Evolutionary conservation across 2,329 filamentous ascomycete genomes (phyloP).

Genomic region (Aspergillus fischeri): DNA sequence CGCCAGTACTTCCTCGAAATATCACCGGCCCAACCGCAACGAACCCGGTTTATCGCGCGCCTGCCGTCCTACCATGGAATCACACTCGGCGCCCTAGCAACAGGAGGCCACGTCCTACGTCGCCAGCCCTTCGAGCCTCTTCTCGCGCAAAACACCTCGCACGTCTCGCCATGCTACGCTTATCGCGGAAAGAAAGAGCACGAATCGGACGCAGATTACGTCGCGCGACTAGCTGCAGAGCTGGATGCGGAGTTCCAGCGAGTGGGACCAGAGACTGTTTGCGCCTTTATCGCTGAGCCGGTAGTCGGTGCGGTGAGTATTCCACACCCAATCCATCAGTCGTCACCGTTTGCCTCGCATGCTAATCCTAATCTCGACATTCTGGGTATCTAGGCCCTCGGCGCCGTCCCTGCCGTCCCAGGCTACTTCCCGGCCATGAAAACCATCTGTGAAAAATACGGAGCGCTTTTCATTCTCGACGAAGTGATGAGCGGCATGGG

Average conservation of each 20-base stretch:
- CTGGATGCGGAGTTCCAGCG: conserved; percentile 63
- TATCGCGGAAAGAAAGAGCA: conserved; percentile 54
- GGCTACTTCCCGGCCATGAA: conserved; percentile 69
- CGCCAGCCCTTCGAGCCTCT: conserved; percentile 60
- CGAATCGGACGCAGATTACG: conserved; percentile 58
- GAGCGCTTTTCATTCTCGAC: conserved; percentile 71
- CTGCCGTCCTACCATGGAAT: conserved; percentile 66
- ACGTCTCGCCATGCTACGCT: conserved; percentile 63
- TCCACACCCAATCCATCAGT: background rate
- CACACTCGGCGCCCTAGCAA: conserved; percentile 62
- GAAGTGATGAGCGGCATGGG: conserved; percentile 69
- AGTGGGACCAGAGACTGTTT: conserved; percentile 62
- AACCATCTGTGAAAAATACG: conserved; percentile 65
- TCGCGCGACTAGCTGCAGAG: conserved; percentile 57
- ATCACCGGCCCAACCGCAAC: conserved; percentile 46
- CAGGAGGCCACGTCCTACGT: conserved; percentile 60
- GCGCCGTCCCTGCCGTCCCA: conserved; percentile 61
- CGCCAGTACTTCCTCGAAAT: conserved; percentile 64
- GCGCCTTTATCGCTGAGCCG: conserved; percentile 69
- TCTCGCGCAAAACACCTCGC: conserved; percentile 53
- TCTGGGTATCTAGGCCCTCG: conserved; percentile 50
- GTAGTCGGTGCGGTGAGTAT: conserved; percentile 63
- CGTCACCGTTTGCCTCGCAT: background rate
- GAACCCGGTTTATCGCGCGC: conserved; percentile 61
- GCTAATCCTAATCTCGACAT: background rate